Evolutionary conservation across 1,139 yeast genomes (phyloP).

Genomic region (Wickerhamomyces sp.): DNA sequence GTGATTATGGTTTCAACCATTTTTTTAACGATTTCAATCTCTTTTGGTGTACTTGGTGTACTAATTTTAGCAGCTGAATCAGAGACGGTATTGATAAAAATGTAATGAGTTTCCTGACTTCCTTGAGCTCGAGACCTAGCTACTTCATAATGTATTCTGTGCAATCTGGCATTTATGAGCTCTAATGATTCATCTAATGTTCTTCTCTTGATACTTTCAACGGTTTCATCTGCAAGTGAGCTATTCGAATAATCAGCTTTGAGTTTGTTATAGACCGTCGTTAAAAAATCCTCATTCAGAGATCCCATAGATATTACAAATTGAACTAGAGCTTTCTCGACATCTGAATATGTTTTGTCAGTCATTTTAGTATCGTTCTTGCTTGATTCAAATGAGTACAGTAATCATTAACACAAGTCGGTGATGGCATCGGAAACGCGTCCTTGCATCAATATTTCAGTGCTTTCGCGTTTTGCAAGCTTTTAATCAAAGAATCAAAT

Average conservation of each 20-base stretch:
- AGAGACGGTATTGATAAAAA: conserved; percentile 38
- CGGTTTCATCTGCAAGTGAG: conserved; percentile 1
- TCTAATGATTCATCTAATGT: conserved; percentile 25
- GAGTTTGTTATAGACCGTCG: conserved; percentile 8
- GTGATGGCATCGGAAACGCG: too few relatives aligned
- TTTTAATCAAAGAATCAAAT: too few relatives aligned
- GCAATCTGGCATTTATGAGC: conserved; percentile 36
- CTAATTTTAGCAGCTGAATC: conserved; percentile 39
- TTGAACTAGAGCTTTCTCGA: conserved; percentile 42
- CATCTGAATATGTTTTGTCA: conserved; percentile 23
- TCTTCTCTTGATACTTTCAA: conserved; percentile 4
- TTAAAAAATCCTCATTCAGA: conserved; percentile 18
- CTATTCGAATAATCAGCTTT: conserved; percentile 7
- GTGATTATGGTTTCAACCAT: conserved; percentile 42
- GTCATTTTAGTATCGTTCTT: too few relatives aligned
- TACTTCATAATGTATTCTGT: conserved; percentile 41
- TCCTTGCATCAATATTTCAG: too few relatives aligned
- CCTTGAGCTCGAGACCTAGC: conserved; percentile 9
- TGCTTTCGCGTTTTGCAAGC: too few relatives aligned
- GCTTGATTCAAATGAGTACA: too few relatives aligned
- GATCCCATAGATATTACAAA: conserved; percentile 36
- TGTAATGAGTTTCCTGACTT: conserved; percentile 10
- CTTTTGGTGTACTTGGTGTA: conserved; percentile 40
- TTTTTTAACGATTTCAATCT: conserved; percentile 44
- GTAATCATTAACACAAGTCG: too few relatives aligned